phyloP scores from a whole-genome alignment of 2,329 filamentous ascomycete species.

The Exophiala spinifera region DNA sequence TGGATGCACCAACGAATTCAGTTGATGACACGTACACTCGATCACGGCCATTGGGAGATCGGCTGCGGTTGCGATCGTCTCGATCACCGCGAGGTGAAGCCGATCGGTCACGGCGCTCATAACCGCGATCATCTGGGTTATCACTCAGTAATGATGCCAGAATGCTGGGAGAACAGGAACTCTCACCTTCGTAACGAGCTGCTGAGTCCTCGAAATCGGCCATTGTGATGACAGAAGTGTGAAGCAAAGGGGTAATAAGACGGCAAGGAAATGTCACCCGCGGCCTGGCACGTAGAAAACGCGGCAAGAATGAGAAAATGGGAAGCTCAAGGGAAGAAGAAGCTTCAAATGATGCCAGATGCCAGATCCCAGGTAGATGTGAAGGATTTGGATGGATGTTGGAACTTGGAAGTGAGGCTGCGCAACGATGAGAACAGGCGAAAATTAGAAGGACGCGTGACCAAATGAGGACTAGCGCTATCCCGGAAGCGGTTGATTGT shows the following conservation, averaged over 20 bases:
- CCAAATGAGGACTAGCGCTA: not conserved
- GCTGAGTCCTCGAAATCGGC: slow-evolving; percentile 64
- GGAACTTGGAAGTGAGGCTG: slow-evolving; percentile 20
- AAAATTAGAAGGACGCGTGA: slow-evolving; percentile 14
- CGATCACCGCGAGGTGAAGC: slow-evolving; percentile 62
- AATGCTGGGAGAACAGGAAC: not conserved
- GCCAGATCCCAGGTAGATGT: not conserved
- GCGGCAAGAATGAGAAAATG: not conserved
- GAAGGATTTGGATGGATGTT: slow-evolving; percentile 6
- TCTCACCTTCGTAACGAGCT: slow-evolving; percentile 64
- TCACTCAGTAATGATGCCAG: too few relatives aligned
- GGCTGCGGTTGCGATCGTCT: slow-evolving; percentile 59
- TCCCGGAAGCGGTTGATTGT: slow-evolving; percentile 10
- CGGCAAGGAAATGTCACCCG: not conserved
- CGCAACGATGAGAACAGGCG: slow-evolving; percentile 25
- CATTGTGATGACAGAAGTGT: slow-evolving; percentile 32
- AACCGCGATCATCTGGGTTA: slow-evolving; percentile 56
- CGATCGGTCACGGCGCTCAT: slow-evolving; percentile 65
- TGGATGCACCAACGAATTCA: slow-evolving; percentile 11
- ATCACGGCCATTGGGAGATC: slow-evolving; percentile 60
- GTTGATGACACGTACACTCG: slow-evolving; percentile 45
- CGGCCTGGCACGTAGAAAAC: not conserved
- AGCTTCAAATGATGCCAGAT: not conserved
- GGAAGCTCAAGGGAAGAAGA: not conserved
- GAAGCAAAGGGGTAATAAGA: not conserved